Evolutionary conservation across 106 monocot genomes (phyloP).

Genomic region (Apostasia shenzhenica): DNA sequence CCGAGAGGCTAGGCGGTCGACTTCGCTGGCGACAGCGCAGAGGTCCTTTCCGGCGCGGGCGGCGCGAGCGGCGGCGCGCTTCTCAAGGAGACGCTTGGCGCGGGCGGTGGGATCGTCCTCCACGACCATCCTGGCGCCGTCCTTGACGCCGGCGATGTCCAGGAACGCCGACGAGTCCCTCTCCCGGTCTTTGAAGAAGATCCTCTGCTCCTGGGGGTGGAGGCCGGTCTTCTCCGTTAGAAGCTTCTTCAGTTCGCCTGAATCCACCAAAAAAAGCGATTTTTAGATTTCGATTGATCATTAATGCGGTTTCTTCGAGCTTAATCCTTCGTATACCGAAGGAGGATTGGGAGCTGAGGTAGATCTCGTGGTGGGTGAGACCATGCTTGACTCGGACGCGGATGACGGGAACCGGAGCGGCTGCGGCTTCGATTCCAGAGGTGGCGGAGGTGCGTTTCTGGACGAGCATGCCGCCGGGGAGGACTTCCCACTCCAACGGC

Average conservation of each 20-base stretch:
- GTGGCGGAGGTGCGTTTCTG: neutral
- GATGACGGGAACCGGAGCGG: slow-evolving; percentile 16
- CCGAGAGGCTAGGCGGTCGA: slow-evolving; percentile 40
- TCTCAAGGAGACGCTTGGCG: slow-evolving; percentile 59
- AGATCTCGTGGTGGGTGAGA: slow-evolving; percentile 31
- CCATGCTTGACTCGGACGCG: slow-evolving; percentile 35
- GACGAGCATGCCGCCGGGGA: slow-evolving; percentile 7
- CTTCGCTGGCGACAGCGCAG: slow-evolving; percentile 26
- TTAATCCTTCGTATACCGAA: slow-evolving; percentile 19
- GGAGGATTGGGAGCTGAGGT: slow-evolving; percentile 31
- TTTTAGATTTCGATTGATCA: neutral
- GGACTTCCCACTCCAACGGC: slow-evolving; percentile 3
- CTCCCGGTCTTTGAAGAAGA: slow-evolving; percentile 72
- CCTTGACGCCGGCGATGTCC: slow-evolving; percentile 71
- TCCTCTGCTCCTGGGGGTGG: slow-evolving; percentile 68
- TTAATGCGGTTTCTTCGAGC: neutral
- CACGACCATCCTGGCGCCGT: slow-evolving; percentile 63
- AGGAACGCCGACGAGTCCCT: slow-evolving; percentile 52
- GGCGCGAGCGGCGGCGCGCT: slow-evolving; percentile 33
- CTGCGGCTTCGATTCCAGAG: neutral
- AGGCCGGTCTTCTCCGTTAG: slow-evolving; percentile 58
- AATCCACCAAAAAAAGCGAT: neutral
- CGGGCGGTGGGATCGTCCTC: slow-evolving; percentile 54
- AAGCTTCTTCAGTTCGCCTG: slow-evolving; percentile 54
- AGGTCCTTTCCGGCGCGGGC: slow-evolving; percentile 53